Evolutionary conservation across 306 rosid genomes (phyloP), one percentile per base, ranked within the genome.

Genomic region (Rosa rugosa): DNA sequence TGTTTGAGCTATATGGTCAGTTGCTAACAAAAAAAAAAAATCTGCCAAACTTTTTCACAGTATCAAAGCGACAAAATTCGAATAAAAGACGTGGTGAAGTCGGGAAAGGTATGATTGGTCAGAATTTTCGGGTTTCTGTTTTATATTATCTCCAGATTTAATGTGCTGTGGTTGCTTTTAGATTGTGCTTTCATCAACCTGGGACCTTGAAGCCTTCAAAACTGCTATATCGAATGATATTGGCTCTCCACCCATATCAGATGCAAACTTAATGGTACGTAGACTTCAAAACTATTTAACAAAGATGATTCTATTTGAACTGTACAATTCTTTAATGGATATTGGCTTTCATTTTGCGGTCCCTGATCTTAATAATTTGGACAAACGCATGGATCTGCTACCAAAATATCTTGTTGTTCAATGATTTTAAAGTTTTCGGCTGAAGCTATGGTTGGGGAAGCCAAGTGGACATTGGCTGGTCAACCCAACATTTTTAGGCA

Each of bases 21-120:
- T 72, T 68, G 46, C 86, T 66, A 51, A 45, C 80, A 41, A 81
- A 79, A 81, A 79, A 65, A 51, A 59, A 22, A 44, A 78, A 76
- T 76, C 64, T 73, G 23, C 76, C 9, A 68, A 20, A 79, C 41
- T 31, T 44, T 80, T 73, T 80, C 80, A 62, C 98, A 94, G 98
- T 94, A 87, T 86, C 89, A 79, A 51, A 93, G 91, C 62, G 98
- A 94, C 57, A 94, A 84, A 86, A 79, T 85, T 74, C 90, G 81
- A 83, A 79, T 90, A 79, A 90, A 90, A 84, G 94, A 94, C 82
- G 91, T 92, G 18, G 84, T 92, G 84, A 94, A 94, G 90, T 86
- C 84, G 77, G 88, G 92, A 75, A 94, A 92, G 98, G 98, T 94
- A 90, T 80, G 83, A 62, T 63, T 56, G 71, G 45, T 73, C 72